These are phyloP conservation scores for Malassezia psittaci DNA, from an alignment of 1,284 basidiomycete species.

Conservation along the genomic window DNA sequence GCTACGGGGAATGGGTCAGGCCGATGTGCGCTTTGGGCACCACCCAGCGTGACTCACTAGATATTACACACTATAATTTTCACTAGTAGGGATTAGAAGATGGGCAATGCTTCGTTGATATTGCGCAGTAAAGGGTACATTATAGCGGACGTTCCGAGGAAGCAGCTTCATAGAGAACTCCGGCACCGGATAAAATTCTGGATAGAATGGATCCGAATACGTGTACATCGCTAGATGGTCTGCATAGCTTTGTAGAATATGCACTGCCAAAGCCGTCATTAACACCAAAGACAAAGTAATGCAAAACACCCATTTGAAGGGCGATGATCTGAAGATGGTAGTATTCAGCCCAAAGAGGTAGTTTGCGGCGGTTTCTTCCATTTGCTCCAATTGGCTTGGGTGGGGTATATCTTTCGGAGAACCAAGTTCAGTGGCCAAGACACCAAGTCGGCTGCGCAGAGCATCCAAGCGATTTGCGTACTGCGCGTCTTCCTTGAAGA, in stretches of 20 bases:
- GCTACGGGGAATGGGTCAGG: slow-evolving; percentile 39
- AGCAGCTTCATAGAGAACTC: background rate
- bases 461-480: slow-evolving; percentile 11
- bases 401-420: too few species aligned
- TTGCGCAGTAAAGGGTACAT: slow-evolving; percentile 4
- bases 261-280: background rate
- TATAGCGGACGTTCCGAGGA: background rate
- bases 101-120: too few species aligned
- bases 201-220: slow-evolving; percentile 11
- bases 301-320: too few species aligned
- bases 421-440: background rate
- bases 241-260: background rate
- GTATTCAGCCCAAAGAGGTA: too few species aligned
- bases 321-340: too few species aligned
- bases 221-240: slow-evolving; percentile 8
- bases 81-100: too few species aligned
- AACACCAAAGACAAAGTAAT: too few species aligned
- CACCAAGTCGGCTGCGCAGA: slow-evolving; percentile 10
- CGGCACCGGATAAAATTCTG: slow-evolving; percentile 1
- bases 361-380: too few species aligned
- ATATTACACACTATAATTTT: too few species aligned
- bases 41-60: background rate
- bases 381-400: too few species aligned
- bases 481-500: slow-evolving; percentile 12
- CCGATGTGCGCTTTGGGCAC: slow-evolving; percentile 30